These are phyloP conservation scores for Ophiostoma quercus DNA, from an alignment of 2,329 filamentous ascomycete species.

Conservation along the genomic window DNA sequence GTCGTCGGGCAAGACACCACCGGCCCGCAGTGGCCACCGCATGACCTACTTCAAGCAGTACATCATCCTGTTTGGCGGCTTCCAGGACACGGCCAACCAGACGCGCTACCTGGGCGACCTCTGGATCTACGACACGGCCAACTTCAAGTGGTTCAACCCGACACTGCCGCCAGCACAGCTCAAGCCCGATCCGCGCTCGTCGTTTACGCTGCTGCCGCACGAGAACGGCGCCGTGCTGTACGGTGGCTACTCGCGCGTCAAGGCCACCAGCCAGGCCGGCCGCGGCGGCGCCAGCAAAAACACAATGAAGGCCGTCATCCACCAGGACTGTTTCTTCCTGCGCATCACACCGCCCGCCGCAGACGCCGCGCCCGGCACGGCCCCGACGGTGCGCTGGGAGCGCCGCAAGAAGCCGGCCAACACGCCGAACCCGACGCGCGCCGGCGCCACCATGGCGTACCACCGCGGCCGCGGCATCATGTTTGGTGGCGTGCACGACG, in stretches of 20 bases:
- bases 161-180: slow-evolving; percentile 69
- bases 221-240: slow-evolving; percentile 86
- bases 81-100: slow-evolving; percentile 92
- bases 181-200: slow-evolving; percentile 85
- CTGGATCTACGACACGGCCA: slow-evolving; percentile 91
- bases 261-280: slow-evolving; percentile 61
- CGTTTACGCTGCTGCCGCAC: slow-evolving; percentile 86
- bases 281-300: slow-evolving; percentile 59
- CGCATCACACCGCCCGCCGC: slow-evolving; percentile 67
- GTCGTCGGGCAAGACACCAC: slow-evolving; percentile 66
- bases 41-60: slow-evolving; percentile 99
- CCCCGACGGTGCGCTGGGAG: slow-evolving; percentile 82
- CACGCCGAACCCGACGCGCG: slow-evolving; percentile 72
- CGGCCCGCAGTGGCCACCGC: slow-evolving; percentile 82
- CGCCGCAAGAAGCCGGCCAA: slow-evolving; percentile 89
- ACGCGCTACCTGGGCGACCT: slow-evolving; percentile 91
- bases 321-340: slow-evolving; percentile 93
- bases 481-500: slow-evolving; percentile 92
- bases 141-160: slow-evolving; percentile 78
- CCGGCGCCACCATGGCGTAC: slow-evolving; percentile 87
- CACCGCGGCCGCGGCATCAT: slow-evolving; percentile 90
- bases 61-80: slow-evolving; percentile 90
- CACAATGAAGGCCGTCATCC: slow-evolving; percentile 77
- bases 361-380: slow-evolving; percentile 60
- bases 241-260: slow-evolving; percentile 90